phyloP scores from a whole-genome alignment of 768 basidiomycete species.

The Pisolithus marmoratus region DNA sequence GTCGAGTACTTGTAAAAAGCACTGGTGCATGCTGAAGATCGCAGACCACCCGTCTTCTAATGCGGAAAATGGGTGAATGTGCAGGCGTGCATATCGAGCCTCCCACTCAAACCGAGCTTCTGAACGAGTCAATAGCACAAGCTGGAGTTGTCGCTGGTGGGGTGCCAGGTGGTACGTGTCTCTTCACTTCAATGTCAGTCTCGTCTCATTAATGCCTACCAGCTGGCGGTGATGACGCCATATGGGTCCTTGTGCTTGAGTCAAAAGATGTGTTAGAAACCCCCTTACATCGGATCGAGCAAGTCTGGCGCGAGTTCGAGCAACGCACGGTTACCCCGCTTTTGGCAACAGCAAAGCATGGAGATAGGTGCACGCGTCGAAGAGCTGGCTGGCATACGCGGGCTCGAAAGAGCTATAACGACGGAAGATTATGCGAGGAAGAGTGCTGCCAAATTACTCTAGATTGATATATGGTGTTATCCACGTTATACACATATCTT shows the following conservation, averaged over 20 bases:
- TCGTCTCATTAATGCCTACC: constrained; percentile 3
- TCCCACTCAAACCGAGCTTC: constrained; percentile 72
- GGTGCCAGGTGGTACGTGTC: constrained; percentile 83
- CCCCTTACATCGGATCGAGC: constrained; percentile 58
- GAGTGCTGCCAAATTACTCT: background rate
- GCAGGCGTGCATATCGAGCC: constrained; percentile 82
- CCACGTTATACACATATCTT: constrained; percentile 59
- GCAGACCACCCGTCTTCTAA: background rate
- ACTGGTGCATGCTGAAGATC: background rate
- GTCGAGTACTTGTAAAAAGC: background rate
- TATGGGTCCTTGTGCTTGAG: constrained; percentile 86
- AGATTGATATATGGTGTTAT: constrained; percentile 16
- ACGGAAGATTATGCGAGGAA: constrained; percentile 5
- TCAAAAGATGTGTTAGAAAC: constrained; percentile 41
- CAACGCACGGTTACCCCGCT: constrained; percentile 67
- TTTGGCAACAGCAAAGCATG: constrained; percentile 61
- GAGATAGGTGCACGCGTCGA: constrained; percentile 65
- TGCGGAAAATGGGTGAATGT: background rate
- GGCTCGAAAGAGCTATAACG: constrained; percentile 40
- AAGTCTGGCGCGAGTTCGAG: constrained; percentile 59
- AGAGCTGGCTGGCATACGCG: constrained; percentile 47
- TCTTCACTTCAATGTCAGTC: background rate
- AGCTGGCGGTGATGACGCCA: constrained; percentile 98
- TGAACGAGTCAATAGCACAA: constrained; percentile 70
- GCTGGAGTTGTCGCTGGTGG: constrained; percentile 91